These are phyloP conservation scores for Inga leiocalycina DNA, from an alignment of 306 rosid species.

Conservation along the genomic window DNA sequence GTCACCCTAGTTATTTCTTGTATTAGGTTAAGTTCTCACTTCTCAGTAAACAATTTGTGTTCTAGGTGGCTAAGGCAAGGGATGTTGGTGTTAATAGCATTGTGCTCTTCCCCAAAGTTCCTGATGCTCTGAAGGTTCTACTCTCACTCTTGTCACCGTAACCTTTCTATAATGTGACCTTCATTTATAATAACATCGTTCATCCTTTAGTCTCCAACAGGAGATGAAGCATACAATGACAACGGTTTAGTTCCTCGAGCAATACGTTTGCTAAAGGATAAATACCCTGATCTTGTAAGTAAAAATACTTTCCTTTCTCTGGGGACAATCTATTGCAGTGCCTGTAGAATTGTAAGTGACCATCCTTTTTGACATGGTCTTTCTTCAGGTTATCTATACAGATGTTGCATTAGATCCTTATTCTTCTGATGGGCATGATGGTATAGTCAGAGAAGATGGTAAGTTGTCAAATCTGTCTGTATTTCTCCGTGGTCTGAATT, in stretches of 20 bases:
- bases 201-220: slow-evolving; percentile 66
- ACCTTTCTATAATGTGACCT: slow-evolving; percentile 20
- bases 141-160: slow-evolving; percentile 25
- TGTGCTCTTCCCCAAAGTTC: slow-evolving; percentile 95
- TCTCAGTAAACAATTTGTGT: slow-evolving; percentile 39
- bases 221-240: slow-evolving; percentile 90
- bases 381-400: slow-evolving; percentile 79
- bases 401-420: slow-evolving; percentile 98
- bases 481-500: slow-evolving; percentile 1
- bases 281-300: slow-evolving; percentile 94
- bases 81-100: slow-evolving; percentile 90
- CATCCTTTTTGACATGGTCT: slow-evolving; percentile 14
- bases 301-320: background rate
- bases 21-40: slow-evolving; percentile 7
- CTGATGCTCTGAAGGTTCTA: slow-evolving; percentile 87
- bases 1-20: background rate
- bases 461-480: slow-evolving; percentile 33
- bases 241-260: slow-evolving; percentile 93
- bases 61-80: slow-evolving; percentile 86
- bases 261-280: slow-evolving; percentile 85
- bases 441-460: slow-evolving; percentile 98
- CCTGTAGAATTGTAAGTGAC: slow-evolving; percentile 27
- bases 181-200: slow-evolving; percentile 35
- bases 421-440: slow-evolving; percentile 97
- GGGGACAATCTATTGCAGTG: slow-evolving; percentile 25